A percentile compares a stretch with the other conserved stretches of the same genome.
These are phyloP conservation scores for Calocera cornea DNA, from an alignment of 768 basidiomycete genomes.

Conservation along the genomic window DNA sequence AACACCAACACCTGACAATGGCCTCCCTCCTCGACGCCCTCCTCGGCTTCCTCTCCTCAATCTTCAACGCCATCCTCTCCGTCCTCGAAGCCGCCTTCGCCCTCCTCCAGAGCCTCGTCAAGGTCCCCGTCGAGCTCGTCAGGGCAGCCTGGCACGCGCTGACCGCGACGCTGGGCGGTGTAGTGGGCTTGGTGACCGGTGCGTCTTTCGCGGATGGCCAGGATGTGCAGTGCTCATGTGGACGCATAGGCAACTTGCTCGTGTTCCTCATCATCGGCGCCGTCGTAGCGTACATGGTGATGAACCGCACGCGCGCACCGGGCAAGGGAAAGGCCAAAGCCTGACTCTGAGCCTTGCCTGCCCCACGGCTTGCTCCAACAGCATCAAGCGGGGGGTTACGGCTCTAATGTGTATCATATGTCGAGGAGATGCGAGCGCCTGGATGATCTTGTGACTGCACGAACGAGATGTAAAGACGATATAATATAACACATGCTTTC, in stretches of 20 bases:
- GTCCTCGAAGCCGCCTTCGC: neutral
- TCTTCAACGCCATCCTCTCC: neutral
- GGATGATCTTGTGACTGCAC: neutral
- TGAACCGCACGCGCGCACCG: neutral
- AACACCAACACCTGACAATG: neutral
- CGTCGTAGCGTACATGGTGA: neutral
- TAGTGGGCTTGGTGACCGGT: neutral
- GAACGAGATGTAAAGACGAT: neutral
- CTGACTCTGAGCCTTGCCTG: neutral
- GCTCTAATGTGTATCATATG: no score
- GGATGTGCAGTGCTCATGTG: neutral
- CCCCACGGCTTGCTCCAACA: neutral
- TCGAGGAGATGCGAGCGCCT: neutral
- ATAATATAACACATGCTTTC: neutral
- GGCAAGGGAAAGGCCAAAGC: neutral
- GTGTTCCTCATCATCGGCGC: neutral
- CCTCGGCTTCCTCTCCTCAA: neutral
- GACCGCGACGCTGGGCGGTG: neutral
- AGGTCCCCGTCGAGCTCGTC: neutral
- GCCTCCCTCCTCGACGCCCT: neutral
- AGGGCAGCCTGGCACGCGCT: neutral
- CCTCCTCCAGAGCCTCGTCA: neutral
- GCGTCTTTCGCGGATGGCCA: neutral
- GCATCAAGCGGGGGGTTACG: neutral
- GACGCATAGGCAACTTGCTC: neutral